Evolutionary conservation across 2,329 filamentous ascomycete genomes (phyloP), one percentile per base, ranked within the genome.

Genomic region (Clonostachys chloroleuca): DNA sequence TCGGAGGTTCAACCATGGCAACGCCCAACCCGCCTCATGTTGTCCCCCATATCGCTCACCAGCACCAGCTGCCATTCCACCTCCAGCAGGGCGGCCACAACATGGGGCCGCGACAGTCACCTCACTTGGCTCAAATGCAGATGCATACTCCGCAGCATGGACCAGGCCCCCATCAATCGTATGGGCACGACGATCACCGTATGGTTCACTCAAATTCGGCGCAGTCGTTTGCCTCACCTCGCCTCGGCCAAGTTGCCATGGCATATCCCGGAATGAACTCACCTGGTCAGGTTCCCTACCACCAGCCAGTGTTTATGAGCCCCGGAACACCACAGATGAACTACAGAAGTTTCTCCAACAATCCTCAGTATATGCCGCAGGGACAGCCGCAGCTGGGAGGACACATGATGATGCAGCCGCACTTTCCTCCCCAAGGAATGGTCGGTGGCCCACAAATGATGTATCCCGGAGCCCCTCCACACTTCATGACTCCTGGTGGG

Each of bases 171-270:
- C 80, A 81, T 45, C 77, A 77, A 14, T 78, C 81, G 4, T 87
- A 84, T 54, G 89, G 85, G 57, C 84, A 83, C 55, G 92, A 95
- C 55, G 87, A 91, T 49, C 89, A 92, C 59, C 83, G 91, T 45
- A 95, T 96, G 88, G 87, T 94, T 70, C 89, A 88, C 49, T 87
- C 85, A 7, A 91, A 86, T 54, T 91, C 88, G 20, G 84, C 84
- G 5, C 90, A 92, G 57, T 89, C 90, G 4, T 94, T 90, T 63
- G 86, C 89, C 9, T 96, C 92, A 14, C 91, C 92, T 43, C 83
- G 91, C 44, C 79, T 91, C 56, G 79, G 83, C 45, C 86, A 84
- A 52, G 78, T 83, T 14, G 81, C 84, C 33, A 81, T 89, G 63
- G 80, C 80, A 4, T 92, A 91, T 55, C 80, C 81, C 17, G 78